Percentiles rank a stretch among this genome's conserved stretches.
These are phyloP conservation scores for Xylaria arbuscula DNA, from an alignment of 2,329 filamentous ascomycete species.

Conservation along the genomic window DNA sequence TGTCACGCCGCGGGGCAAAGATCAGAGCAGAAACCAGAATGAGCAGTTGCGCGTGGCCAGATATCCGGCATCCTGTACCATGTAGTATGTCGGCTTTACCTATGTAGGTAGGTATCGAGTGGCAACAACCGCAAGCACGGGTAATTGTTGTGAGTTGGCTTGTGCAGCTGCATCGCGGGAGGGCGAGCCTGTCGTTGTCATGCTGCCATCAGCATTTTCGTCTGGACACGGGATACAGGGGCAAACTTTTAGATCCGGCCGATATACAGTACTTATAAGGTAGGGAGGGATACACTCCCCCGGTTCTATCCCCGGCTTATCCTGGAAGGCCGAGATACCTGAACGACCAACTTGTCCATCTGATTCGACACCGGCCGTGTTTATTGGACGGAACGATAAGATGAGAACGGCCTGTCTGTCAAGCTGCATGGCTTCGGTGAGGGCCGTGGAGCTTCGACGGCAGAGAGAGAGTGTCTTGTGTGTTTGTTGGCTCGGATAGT, in stretches of 20 bases:
- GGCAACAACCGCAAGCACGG: conserved; percentile 4
- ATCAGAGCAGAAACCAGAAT: neutral
- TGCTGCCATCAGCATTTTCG: conserved; percentile 33
- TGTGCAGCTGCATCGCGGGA: conserved; percentile 25
- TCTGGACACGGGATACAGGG: conserved; percentile 15
- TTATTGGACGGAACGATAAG: conserved; percentile 17
- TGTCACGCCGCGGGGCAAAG: neutral
- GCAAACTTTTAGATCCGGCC: conserved; percentile 14
- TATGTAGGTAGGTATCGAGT: neutral
- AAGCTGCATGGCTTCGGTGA: conserved; percentile 24
- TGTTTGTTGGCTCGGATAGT: conserved; percentile 8
- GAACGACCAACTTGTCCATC: neutral
- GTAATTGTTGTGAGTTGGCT: conserved; percentile 16
- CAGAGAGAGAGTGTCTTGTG: neutral
- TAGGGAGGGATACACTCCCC: neutral
- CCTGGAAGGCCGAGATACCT: conserved; percentile 18
- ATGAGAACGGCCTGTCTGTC: conserved; percentile 16
- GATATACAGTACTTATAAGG: conserved; percentile 1
- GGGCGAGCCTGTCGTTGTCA: conserved; percentile 31
- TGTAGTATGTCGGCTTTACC: neutral
- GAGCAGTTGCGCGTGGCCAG: conserved; percentile 16
- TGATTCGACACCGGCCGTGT: conserved; percentile 27
- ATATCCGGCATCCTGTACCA: conserved; percentile 6
- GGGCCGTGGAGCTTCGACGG: conserved; percentile 3
- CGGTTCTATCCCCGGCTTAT: conserved; percentile 6